Percentiles rank a stretch among this genome's conserved stretches.
Conservation (phyloP, 2,329 filamentous ascomycete genomes). For the Verticillium klebahnii region DNA sequence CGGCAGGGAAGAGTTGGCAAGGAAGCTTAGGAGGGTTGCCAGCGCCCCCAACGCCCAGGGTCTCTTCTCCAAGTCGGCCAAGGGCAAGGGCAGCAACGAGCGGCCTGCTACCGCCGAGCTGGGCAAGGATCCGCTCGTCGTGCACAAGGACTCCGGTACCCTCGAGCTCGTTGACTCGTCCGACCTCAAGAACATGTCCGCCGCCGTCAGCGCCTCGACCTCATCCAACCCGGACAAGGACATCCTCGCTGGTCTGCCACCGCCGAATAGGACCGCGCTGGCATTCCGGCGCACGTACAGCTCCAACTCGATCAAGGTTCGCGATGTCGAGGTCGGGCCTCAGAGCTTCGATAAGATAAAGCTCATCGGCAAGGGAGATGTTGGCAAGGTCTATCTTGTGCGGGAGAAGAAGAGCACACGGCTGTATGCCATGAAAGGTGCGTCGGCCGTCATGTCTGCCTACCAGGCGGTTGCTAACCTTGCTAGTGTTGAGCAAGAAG, state of each 20-base stretch:
- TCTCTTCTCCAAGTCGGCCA: slow-evolving; percentile 71
- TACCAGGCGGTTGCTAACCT: not conserved
- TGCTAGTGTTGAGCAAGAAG: slow-evolving; percentile 90
- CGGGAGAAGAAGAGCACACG: slow-evolving; percentile 95
- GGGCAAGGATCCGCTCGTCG: slow-evolving; percentile 71
- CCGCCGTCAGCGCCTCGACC: slow-evolving; percentile 18
- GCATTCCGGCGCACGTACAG: slow-evolving; percentile 94
- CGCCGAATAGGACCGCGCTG: slow-evolving; percentile 62
- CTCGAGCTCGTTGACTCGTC: slow-evolving; percentile 43
- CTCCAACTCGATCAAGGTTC: slow-evolving; percentile 97
- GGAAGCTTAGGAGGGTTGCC: slow-evolving; percentile 88
- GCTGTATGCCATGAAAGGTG: slow-evolving; percentile 98
- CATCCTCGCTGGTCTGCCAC: slow-evolving; percentile 56
- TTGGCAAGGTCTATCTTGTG: slow-evolving; percentile 96
- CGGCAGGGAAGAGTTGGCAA: slow-evolving; percentile 88
- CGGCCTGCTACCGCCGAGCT: slow-evolving; percentile 82
- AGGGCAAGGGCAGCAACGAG: slow-evolving; percentile 49
- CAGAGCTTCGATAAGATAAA: slow-evolving; percentile 99
- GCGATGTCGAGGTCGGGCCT: slow-evolving; percentile 93
- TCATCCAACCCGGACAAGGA: slow-evolving; percentile 39
- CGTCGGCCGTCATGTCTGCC: slow-evolving; percentile 17
- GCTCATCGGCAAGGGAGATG: slow-evolving; percentile 96
- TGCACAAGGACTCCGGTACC: slow-evolving; percentile 46
- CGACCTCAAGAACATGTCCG: slow-evolving; percentile 27
- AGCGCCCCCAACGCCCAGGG: slow-evolving; percentile 97